Evolutionary conservation across 352 stramenopile genomes (phyloP).

Genomic region (Blastocystis sp.): DNA sequence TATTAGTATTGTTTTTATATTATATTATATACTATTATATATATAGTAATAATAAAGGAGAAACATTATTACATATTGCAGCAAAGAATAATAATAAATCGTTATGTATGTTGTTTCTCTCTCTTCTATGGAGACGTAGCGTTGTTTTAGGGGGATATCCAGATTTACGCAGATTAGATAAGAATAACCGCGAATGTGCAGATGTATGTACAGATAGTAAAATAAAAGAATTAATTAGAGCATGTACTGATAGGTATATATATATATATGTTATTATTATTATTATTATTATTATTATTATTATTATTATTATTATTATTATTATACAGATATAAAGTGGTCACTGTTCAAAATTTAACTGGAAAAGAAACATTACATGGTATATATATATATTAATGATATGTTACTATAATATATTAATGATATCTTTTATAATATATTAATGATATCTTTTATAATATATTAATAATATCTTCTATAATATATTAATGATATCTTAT

Average conservation of each 20-base stretch:
- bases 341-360: constrained; percentile 19
- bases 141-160: constrained; percentile 29
- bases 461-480: too few species aligned
- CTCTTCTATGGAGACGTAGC: constrained; percentile 14
- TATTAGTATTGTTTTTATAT: too few species aligned
- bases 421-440: too few species aligned
- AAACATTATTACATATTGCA: constrained; percentile 22
- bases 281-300: too few species aligned
- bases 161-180: constrained; percentile 29
- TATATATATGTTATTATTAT: too few species aligned
- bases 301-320: too few species aligned
- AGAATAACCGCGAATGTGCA: constrained; percentile 18
- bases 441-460: too few species aligned
- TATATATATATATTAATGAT: not conserved
- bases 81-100: not conserved
- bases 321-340: constrained; percentile 27
- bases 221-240: constrained; percentile 9
- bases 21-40: not conserved
- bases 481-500: too few species aligned
- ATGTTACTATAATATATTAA: too few species aligned
- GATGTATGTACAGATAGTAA: constrained; percentile 19
- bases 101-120: constrained; percentile 27
- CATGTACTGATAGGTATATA: constrained; percentile 29
- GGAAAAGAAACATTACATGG: constrained; percentile 6
- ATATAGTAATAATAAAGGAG: not conserved